Evolutionary conservation across 2,329 filamentous ascomycete species (phyloP).

Genomic region (Penicillium hesseltinei): DNA sequence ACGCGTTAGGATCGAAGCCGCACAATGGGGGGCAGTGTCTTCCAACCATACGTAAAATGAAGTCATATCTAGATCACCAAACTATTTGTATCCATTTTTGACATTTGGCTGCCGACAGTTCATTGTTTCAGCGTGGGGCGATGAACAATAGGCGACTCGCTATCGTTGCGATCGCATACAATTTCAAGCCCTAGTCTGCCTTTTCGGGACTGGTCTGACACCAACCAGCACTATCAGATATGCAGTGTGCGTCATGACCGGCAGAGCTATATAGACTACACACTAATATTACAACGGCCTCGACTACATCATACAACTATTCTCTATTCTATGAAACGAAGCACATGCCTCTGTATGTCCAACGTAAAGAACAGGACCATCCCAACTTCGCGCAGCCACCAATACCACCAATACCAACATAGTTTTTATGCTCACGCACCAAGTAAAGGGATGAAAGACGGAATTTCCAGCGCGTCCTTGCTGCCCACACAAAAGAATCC

Average conservation of each 20-base stretch:
- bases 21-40: constrained; percentile 1
- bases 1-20: constrained; percentile 5
- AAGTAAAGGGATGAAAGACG: constrained; percentile 22
- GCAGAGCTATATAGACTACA: not conserved
- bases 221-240: not conserved
- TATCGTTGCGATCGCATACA: constrained; percentile 13
- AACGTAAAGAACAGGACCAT: constrained; percentile 1
- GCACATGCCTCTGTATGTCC: not conserved
- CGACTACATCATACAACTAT: not conserved
- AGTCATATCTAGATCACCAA: not conserved
- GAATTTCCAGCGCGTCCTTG: constrained; percentile 18
- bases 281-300: not conserved
- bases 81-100: not conserved
- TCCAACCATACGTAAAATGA: not conserved
- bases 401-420: constrained; percentile 11
- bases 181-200: constrained; percentile 19
- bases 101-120: constrained; percentile 1
- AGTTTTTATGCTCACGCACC: constrained; percentile 24
- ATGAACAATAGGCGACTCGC: constrained; percentile 7
- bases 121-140: constrained; percentile 9
- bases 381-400: constrained; percentile 3
- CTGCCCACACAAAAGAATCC: constrained; percentile 18
- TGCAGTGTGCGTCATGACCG: constrained; percentile 2
- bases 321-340: not conserved
- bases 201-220: constrained; percentile 13